Evolutionary conservation across 192 early-diverging fungal species (phyloP).

Genomic region (Coemansia sp.): DNA sequence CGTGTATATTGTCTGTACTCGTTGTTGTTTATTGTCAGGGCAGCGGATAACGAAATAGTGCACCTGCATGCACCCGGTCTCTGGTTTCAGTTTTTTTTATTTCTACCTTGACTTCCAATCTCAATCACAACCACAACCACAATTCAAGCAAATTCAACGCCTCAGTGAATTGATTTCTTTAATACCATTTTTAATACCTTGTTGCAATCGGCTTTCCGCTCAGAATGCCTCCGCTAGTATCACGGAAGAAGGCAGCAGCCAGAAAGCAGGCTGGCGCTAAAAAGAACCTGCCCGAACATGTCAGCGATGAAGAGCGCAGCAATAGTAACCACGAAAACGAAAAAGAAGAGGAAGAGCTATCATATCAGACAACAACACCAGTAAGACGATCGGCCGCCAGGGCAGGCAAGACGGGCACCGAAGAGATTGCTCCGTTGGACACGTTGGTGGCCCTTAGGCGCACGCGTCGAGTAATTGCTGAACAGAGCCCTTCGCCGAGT

Average conservation of each 20-base stretch:
- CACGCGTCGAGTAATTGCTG: not conserved
- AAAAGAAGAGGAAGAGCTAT: not conserved
- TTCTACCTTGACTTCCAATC: not conserved
- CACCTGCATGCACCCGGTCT: no score
- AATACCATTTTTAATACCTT: not conserved
- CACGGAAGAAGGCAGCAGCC: not conserved
- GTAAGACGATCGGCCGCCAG: not conserved
- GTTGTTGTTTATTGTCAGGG: no score
- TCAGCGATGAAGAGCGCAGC: not conserved
- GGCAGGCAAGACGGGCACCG: not conserved
- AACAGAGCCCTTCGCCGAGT: not conserved
- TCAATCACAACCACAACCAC: no score
- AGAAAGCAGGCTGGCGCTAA: not conserved
- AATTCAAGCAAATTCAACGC: no score
- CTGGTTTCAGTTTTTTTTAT: slow-evolving; percentile 1
- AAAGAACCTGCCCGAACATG: not conserved
- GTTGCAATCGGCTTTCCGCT: not conserved
- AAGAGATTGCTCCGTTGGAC: not conserved
- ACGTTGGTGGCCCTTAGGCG: not conserved
- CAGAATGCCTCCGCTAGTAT: not conserved
- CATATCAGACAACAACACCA: not conserved
- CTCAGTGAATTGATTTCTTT: not conserved
- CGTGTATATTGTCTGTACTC: no score
- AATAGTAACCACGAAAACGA: slow-evolving; percentile 5
- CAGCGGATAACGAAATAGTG: no score